Base-by-base conservation (phyloP, 371 early-diverging fungal species). In the Haplosporangium sp. region DNA sequence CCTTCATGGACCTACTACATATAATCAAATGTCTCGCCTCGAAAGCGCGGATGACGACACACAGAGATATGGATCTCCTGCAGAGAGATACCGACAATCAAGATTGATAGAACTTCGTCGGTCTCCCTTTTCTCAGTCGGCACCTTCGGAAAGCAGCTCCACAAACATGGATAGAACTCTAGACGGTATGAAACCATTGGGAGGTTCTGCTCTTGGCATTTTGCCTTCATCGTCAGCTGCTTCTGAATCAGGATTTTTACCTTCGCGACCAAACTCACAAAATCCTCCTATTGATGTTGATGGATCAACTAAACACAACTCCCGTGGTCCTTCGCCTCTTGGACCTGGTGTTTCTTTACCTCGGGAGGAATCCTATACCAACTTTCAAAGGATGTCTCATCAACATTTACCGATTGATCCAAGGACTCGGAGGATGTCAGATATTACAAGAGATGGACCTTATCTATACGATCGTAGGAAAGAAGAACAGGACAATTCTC, bases 391-490 rank as follows among this genome's bases (percentile, higher is more conserved):
- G 38, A 77, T 77, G 73, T 70, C 73, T 2, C 78, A 77, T 47
- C 78, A 77, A 35, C 72, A 61, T 17, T 20, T 63, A 57, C 2
- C 69, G 15, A n/a, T 53, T 1, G 78, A 77, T 34, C 78, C 70
- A 38, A 39, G 78, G 37, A 61, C 77, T 11, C 69, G 78, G 52
- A 65, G 78, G 7, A 73, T 77, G 78, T 77, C 78, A 19, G 78
- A 77, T 44, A 62, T 77, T 19, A 69, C 55, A 19, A 65, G 78
- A 8, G 78, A 77, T 63, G 78, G 78, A 19, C 73, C 72, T 10
- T 70, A 77, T 52, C 63, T 72, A 9, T 73, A 66, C 64, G 57
- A 61, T 11, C 57, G 70, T 2, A n/a, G 56, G n/a, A 65, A 63
- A 45, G 70, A 69, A 15, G 67, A 63, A 8, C 39, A 35, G 19